A percentile compares a stretch with the other conserved stretches of the same genome.
phyloP scores from a whole-genome alignment of 495 filamentous ascomycete genomes.

The Podospora pseudoanserina region DNA sequence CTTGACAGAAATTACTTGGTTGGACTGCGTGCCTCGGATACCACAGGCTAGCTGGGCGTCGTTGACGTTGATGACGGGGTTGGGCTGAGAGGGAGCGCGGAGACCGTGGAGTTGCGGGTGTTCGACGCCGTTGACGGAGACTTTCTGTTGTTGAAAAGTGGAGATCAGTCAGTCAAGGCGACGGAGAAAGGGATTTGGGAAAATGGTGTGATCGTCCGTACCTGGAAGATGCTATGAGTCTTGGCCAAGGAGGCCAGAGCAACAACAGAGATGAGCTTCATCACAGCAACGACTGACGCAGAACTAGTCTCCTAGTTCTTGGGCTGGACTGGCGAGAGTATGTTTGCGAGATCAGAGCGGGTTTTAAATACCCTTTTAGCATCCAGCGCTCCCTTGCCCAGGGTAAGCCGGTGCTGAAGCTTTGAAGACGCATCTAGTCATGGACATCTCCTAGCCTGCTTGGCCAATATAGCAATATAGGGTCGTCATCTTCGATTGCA shows the following conservation, averaged over 20 bases:
- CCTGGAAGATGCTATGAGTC: neutral
- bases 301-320: neutral
- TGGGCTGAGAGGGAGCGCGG: conserved; percentile 51
- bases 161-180: too few species aligned
- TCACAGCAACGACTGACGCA: neutral
- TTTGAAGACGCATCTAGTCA: too few species aligned
- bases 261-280: neutral
- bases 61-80: conserved; percentile 51
- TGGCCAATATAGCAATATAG: too few species aligned
- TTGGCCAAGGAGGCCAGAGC: neutral
- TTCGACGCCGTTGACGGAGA: conserved; percentile 53
- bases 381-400: too few species aligned
- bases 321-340: neutral
- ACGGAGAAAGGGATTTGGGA: too few species aligned
- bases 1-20: conserved; percentile 44
- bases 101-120: conserved; percentile 52
- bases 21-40: conserved; percentile 38
- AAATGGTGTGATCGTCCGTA: too few species aligned
- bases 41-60: conserved; percentile 46
- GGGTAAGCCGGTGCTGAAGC: too few species aligned
- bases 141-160: conserved; percentile 25
- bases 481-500: too few species aligned
- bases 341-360: too few species aligned
- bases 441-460: too few species aligned
- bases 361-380: too few species aligned